Percentiles rank a stretch among this genome's conserved stretches.
Evolutionary conservation across 75 land plant genomes (phyloP).

Genomic region (Larix kaempferi): DNA sequence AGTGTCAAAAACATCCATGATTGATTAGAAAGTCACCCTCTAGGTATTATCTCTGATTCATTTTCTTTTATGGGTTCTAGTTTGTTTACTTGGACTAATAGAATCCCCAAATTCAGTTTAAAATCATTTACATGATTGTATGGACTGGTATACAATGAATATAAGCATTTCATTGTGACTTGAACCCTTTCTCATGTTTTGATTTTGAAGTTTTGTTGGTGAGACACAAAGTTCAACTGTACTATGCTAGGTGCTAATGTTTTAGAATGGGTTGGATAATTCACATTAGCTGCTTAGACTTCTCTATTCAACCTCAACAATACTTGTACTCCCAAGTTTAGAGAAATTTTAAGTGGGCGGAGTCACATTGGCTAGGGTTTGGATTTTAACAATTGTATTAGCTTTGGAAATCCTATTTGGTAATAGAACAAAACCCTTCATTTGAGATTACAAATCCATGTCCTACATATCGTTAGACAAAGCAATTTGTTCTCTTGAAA

Average conservation of each 20-base stretch:
- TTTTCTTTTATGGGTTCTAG: too few species aligned
- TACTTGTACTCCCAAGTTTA: not conserved
- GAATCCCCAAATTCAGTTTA: not conserved
- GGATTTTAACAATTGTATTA: too few species aligned
- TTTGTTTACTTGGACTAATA: not conserved
- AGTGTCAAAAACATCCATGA: too few species aligned
- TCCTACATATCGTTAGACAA: too few species aligned
- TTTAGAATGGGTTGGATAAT: not conserved
- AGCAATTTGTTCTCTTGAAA: too few species aligned
- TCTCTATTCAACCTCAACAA: not conserved
- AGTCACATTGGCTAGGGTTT: too few species aligned
- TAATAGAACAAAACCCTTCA: too few species aligned
- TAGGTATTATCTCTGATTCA: too few species aligned
- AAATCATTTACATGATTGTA: not conserved
- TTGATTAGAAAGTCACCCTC: too few species aligned
- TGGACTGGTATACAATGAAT: not conserved
- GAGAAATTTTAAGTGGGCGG: too few species aligned
- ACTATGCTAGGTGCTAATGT: not conserved
- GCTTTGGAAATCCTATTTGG: too few species aligned
- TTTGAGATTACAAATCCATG: too few species aligned
- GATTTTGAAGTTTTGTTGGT: not conserved
- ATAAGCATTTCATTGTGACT: not conserved
- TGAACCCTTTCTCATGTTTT: not conserved
- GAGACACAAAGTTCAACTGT: not conserved
- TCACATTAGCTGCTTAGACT: not conserved